Percentiles rank a stretch among this genome's conserved stretches.
Evolutionary conservation across 345 rosid species (phyloP).

Genomic region (Corymbia maculata): DNA sequence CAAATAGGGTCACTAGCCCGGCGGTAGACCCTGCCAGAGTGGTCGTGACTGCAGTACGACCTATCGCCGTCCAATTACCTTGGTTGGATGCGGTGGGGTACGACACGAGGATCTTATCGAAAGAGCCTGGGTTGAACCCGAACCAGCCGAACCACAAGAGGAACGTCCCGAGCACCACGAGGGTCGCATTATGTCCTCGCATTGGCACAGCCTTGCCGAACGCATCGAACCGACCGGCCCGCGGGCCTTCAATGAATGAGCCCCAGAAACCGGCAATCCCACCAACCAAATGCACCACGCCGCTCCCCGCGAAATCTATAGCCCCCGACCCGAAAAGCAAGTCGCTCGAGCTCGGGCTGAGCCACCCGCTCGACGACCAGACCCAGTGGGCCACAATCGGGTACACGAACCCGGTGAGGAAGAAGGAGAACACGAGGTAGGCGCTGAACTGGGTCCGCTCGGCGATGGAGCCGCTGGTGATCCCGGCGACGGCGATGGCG

Average conservation of each 20-base stretch:
- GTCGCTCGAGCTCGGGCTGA: slow-evolving; percentile 24
- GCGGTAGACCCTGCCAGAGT: slow-evolving; percentile 47
- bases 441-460: slow-evolving; percentile 72
- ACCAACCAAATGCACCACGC: slow-evolving; percentile 49
- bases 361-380: slow-evolving; percentile 63
- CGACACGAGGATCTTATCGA: slow-evolving; percentile 33
- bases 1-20: slow-evolving; percentile 36
- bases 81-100: slow-evolving; percentile 37
- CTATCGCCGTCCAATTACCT: slow-evolving; percentile 47
- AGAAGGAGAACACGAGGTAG: slow-evolving; percentile 53
- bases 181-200: slow-evolving; percentile 57
- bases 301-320: slow-evolving; percentile 56
- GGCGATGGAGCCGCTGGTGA: slow-evolving; percentile 65
- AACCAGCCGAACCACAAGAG: slow-evolving; percentile 61
- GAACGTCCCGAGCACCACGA: slow-evolving; percentile 51
- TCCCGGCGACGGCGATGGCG: slow-evolving; percentile 58
- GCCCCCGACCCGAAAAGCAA: slow-evolving; percentile 52
- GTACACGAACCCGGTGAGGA: slow-evolving; percentile 52
- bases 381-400: slow-evolving; percentile 57
- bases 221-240: slow-evolving; percentile 48
- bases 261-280: slow-evolving; percentile 56
- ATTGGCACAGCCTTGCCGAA: slow-evolving; percentile 36
- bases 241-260: slow-evolving; percentile 42
- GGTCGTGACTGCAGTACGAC: slow-evolving; percentile 45
- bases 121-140: slow-evolving; percentile 58